phyloP scores from a whole-genome alignment of 2,329 filamentous ascomycete genomes.

The Fusarium subglutinans region DNA sequence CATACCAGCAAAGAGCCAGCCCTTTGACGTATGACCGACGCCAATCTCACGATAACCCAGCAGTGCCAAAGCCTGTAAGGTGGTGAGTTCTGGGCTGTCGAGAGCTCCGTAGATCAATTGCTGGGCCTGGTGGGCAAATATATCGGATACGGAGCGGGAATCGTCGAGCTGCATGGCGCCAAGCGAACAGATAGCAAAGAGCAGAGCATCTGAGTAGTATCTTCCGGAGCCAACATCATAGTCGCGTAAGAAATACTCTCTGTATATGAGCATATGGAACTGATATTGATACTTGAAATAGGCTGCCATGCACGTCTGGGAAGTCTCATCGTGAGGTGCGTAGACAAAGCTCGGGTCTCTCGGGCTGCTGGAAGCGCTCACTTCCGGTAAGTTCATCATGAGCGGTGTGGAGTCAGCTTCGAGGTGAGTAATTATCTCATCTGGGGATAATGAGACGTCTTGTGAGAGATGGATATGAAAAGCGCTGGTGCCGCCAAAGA shows the following conservation, averaged over 20 bases:
- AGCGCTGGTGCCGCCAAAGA: conserved; percentile 59
- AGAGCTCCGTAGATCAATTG: conserved; percentile 55
- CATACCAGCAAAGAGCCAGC: conserved; percentile 63
- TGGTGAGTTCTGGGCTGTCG: conserved; percentile 58
- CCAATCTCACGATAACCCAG: conserved; percentile 59
- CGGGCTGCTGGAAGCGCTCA: conserved; percentile 29
- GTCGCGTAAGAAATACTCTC: conserved; percentile 61
- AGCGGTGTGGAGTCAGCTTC: conserved; percentile 22
- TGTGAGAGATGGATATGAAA: conserved; percentile 52
- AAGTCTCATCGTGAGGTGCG: conserved; percentile 56
- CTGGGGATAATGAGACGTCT: conserved; percentile 37
- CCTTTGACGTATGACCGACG: conserved; percentile 57
- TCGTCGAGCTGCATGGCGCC: conserved; percentile 58
- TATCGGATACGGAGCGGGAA: conserved; percentile 50
- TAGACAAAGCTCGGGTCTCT: conserved; percentile 47
- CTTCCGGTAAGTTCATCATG: conserved; percentile 12
- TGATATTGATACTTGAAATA: conserved; percentile 61
- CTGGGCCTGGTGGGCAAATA: conserved; percentile 57
- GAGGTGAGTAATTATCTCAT: conserved; percentile 14
- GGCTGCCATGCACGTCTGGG: conserved; percentile 55
- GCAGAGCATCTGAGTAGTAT: conserved; percentile 60
- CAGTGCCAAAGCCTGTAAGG: conserved; percentile 56
- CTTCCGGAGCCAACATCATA: conserved; percentile 57
- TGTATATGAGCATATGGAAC: conserved; percentile 60
- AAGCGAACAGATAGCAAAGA: conserved; percentile 60